Conservation (phyloP, 129 eudicot species). For the Daucus carota region DH1_v3.0 NC_030383.2:9551501-9552000, state of each 20-base stretch:
- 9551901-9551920: neutral
- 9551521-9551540: conserved; percentile 14
- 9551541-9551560: conserved; percentile 93
- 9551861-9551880: no score
- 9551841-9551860: neutral
- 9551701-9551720: no score
- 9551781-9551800: neutral
- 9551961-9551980: no score
- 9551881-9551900: neutral
- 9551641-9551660: neutral
- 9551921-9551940: no score
- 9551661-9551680: neutral
- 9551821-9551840: neutral
- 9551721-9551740: neutral
- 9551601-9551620: conserved; percentile 60
- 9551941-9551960: no score
- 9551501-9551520: neutral
- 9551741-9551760: no score
- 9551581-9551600: conserved; percentile 84
- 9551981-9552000: no score
- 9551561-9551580: conserved; percentile 80
- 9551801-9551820: neutral
- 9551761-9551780: no score
- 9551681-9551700: neutral
- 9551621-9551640: neutral